Conservation (phyloP, 345 rosid species). For the Citrus maxima region DNA sequence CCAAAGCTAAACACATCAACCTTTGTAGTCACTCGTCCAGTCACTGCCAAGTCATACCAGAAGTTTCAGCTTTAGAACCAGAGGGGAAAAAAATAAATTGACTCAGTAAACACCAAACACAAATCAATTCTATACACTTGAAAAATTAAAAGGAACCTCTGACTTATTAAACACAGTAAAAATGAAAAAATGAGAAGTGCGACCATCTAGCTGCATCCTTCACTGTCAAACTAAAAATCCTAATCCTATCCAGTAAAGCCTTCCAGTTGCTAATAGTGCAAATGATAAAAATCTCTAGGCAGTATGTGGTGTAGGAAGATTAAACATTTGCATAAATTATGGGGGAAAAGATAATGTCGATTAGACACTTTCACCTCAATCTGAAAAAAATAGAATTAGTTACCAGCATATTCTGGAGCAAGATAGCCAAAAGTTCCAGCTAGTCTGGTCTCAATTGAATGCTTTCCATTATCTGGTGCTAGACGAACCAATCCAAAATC, state of each 20-base stretch:
- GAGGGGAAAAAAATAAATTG: not conserved
- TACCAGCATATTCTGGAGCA: slow-evolving; percentile 24
- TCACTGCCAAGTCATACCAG: slow-evolving; percentile 12
- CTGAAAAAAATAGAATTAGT: not conserved
- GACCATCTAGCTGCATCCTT: not conserved
- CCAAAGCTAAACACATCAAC: slow-evolving; percentile 44
- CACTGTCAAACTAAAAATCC: not conserved
- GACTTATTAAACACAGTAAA: not conserved
- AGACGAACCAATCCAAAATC: slow-evolving; percentile 45
- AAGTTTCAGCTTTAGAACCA: not conserved
- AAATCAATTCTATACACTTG: not conserved
- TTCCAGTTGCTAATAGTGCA: not conserved
- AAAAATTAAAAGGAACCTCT: not conserved
- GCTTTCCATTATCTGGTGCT: slow-evolving; percentile 35
- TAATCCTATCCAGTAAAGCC: not conserved
- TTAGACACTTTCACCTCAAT: not conserved
- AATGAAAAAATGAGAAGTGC: too few relatives aligned
- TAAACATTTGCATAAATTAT: not conserved
- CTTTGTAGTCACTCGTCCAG: slow-evolving; percentile 31
- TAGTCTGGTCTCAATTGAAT: slow-evolving; percentile 35
- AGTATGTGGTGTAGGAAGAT: not conserved
- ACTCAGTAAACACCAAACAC: not conserved
- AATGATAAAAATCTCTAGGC: not conserved
- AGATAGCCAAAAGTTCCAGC: slow-evolving; percentile 26
- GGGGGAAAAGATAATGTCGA: not conserved